phyloP scores from a whole-genome alignment of 768 basidiomycete genomes.

The Lactarius hengduanensis region DNA sequence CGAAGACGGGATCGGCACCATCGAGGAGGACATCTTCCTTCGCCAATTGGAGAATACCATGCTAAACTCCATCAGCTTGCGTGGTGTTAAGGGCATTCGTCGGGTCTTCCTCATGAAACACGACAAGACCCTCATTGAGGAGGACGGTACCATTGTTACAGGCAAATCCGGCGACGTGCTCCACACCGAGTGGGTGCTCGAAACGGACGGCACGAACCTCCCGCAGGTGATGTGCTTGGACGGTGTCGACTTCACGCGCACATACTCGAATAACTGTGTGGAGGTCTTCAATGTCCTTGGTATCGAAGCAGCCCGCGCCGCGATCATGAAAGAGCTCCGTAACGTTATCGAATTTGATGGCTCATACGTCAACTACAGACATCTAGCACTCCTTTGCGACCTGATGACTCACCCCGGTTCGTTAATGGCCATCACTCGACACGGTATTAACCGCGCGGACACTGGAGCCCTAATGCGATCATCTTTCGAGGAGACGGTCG shows the following conservation, averaged over 20 bases:
- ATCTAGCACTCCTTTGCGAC: constrained; percentile 94
- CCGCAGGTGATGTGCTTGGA: constrained; percentile 95
- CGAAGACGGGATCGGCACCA: constrained; percentile 67
- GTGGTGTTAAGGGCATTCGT: constrained; percentile 87
- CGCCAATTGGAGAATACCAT: constrained; percentile 95
- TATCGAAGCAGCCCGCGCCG: constrained; percentile 94
- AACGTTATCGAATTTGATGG: constrained; percentile 98
- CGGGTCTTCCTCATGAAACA: constrained; percentile 93
- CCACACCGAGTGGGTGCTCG: constrained; percentile 93
- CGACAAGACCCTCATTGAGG: constrained; percentile 65
- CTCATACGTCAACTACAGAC: constrained; percentile 98
- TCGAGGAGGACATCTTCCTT: constrained; percentile 95
- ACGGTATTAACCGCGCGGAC: constrained; percentile 98
- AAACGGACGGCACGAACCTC: constrained; percentile 95
- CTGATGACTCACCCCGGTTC: constrained; percentile 95
- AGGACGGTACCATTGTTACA: constrained; percentile 57
- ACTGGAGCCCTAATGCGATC: constrained; percentile 99
- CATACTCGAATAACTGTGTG: constrained; percentile 95
- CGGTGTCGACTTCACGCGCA: constrained; percentile 89
- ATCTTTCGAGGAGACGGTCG: constrained; percentile 99
- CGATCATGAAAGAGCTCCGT: constrained; percentile 91
- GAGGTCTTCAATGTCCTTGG: constrained; percentile 94
- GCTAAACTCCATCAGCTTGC: constrained; percentile 91
- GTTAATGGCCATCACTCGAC: constrained; percentile 98
- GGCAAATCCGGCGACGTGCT: constrained; percentile 32